phyloP scores from a whole-genome alignment of 2,329 filamentous ascomycete species.

The Aureobasidium melanogenum region DNA sequence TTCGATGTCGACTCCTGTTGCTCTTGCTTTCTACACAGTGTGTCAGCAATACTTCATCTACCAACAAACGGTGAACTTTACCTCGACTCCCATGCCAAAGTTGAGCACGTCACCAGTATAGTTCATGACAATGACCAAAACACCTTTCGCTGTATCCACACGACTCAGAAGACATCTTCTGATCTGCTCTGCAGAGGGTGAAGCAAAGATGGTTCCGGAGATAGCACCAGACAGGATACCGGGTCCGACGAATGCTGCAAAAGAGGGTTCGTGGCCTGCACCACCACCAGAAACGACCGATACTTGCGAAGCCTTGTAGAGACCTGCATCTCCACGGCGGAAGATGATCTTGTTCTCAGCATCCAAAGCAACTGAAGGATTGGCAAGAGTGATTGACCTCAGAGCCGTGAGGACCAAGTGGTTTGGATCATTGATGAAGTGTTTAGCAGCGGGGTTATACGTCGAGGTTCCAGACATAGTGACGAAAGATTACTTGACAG shows the following conservation, averaged over 20 bases:
- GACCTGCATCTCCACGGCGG: constrained; percentile 47
- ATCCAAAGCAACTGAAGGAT: constrained; percentile 76
- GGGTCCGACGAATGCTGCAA: constrained; percentile 73
- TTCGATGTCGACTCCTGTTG: constrained; percentile 65
- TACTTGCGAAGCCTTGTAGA: constrained; percentile 46
- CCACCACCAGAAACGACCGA: constrained; percentile 83
- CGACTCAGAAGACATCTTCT: constrained; percentile 63
- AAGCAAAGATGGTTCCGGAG: constrained; percentile 80
- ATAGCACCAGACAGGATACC: constrained; percentile 75
- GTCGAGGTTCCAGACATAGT: constrained; percentile 8
- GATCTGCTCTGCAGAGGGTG: constrained; percentile 73
- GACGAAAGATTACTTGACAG: neutral
- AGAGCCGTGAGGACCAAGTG: constrained; percentile 71
- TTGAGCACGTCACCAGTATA: constrained; percentile 33
- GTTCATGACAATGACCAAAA: constrained; percentile 91
- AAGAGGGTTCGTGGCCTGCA: constrained; percentile 82
- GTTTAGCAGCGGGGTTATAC: constrained; percentile 45
- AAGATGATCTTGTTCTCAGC: constrained; percentile 75
- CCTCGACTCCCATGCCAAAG: constrained; percentile 12
- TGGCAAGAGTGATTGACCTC: constrained; percentile 67
- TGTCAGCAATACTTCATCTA: constrained; percentile 48
- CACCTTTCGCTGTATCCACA: constrained; percentile 62
- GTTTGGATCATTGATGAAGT: constrained; percentile 80
- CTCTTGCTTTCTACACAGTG: constrained; percentile 55
- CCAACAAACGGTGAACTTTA: constrained; percentile 26